phyloP scores from a whole-genome alignment of 305 asterid genomes.

The Solanum hybrid region DNA sequence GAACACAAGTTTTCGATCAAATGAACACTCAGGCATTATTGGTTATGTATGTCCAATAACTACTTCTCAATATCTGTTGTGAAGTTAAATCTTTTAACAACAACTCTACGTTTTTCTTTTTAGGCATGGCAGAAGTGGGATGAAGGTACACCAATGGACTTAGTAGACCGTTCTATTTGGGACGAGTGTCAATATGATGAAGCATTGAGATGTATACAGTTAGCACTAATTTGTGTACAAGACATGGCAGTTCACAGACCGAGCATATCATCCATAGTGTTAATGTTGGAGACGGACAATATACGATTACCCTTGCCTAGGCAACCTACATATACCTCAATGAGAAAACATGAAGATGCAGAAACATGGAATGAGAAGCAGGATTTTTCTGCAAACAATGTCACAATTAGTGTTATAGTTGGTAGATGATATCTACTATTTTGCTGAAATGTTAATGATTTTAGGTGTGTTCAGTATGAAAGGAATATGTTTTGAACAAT shows the following conservation, averaged over 20 bases:
- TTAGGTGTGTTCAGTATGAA: not conserved
- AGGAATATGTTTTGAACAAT: not conserved
- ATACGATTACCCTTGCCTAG: constrained; percentile 49
- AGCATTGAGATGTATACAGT: constrained; percentile 57
- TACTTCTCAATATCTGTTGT: not conserved
- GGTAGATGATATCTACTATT: constrained; percentile 39
- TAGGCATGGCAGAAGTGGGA: constrained; percentile 93
- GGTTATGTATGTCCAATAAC: constrained; percentile 46
- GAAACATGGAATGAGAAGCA: constrained; percentile 34
- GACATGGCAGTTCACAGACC: constrained; percentile 57
- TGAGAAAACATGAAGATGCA: constrained; percentile 25
- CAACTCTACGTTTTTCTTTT: not conserved
- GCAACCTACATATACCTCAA: constrained; percentile 50
- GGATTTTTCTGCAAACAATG: constrained; percentile 40
- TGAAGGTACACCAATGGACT: constrained; percentile 34
- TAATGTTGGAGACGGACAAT: constrained; percentile 67
- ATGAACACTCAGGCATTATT: constrained; percentile 38
- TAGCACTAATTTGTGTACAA: constrained; percentile 77
- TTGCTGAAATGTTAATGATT: not conserved
- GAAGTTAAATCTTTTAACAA: not conserved
- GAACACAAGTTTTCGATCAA: constrained; percentile 39
- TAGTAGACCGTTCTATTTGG: constrained; percentile 39
- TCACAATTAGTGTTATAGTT: constrained; percentile 42
- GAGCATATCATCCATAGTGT: constrained; percentile 50
- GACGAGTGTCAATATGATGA: constrained; percentile 27